These are phyloP conservation scores for Iberis amara DNA, from an alignment of 441 rosid genomes.

Conservation along the genomic window DNA sequence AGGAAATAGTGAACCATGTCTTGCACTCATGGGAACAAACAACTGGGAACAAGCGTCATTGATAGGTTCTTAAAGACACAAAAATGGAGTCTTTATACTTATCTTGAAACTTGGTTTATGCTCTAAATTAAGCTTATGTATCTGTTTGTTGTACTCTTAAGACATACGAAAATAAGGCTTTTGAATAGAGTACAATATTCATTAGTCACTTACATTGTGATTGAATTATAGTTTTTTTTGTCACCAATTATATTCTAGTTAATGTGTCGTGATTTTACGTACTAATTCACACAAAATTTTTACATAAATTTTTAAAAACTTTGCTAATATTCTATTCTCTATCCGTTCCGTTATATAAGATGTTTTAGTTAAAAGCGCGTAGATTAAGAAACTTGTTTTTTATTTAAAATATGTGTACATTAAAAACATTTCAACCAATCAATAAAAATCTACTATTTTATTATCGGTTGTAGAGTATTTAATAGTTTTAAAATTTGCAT, in stretches of 20 bases:
- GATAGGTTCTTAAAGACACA: constrained; percentile 15
- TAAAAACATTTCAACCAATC: no score
- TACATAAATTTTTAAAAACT: no score
- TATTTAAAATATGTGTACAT: no score
- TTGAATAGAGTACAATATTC: constrained; percentile 17
- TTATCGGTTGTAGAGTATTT: no score
- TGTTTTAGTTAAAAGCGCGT: no score
- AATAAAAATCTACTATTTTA: no score
- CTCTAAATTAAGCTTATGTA: constrained; percentile 3
- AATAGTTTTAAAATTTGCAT: no score
- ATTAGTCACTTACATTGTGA: constrained; percentile 8
- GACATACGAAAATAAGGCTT: constrained; percentile 8
- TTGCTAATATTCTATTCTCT: no score
- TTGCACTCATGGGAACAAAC: constrained; percentile 72
- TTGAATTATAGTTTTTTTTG: no score
- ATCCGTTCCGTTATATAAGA: no score
- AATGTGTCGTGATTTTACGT: neutral
- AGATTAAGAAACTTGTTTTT: no score
- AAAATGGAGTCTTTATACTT: constrained; percentile 4
- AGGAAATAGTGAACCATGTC: constrained; percentile 66
- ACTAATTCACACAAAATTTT: no score
- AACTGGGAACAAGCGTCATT: constrained; percentile 68
- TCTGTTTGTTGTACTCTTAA: constrained; percentile 24
- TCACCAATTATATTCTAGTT: constrained; percentile 25
- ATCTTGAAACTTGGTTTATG: constrained; percentile 8